These are phyloP conservation scores for Xylaria sp. DNA, from an alignment of 2,329 filamentous ascomycete species.

Conservation along the genomic window DNA sequence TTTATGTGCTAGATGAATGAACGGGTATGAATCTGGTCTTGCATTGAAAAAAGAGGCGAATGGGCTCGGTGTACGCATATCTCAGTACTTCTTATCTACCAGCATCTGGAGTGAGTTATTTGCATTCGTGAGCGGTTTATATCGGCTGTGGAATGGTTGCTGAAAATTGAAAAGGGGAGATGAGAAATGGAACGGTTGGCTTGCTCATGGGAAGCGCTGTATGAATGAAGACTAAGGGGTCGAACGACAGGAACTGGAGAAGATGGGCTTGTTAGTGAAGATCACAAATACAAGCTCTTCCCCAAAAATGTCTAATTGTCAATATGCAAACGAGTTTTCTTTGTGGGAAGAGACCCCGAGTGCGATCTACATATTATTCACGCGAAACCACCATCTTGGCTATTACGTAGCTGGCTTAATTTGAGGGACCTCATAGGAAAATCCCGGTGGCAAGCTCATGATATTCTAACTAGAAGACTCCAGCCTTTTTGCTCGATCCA, in stretches of 20 bases:
- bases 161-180: neutral
- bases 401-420: neutral
- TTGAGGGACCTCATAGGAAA: neutral
- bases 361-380: neutral
- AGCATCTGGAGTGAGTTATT: neutral
- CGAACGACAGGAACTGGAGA: neutral
- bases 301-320: neutral
- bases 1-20: neutral
- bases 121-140: neutral
- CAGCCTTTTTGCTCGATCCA: slow-evolving; percentile 78
- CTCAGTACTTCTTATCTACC: neutral
- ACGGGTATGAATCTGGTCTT: neutral
- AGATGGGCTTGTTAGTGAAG: neutral
- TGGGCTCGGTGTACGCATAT: neutral
- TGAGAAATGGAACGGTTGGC: neutral
- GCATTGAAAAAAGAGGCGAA: neutral
- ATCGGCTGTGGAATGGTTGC: neutral
- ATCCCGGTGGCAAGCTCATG: neutral
- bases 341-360: neutral
- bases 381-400: neutral
- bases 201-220: neutral
- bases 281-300: neutral
- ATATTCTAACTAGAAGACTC: slow-evolving; percentile 21
- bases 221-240: neutral
- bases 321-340: neutral